Evolutionary conservation across 805 yeast species (phyloP).

Genomic region (Zygoascus biomembranicola): DNA sequence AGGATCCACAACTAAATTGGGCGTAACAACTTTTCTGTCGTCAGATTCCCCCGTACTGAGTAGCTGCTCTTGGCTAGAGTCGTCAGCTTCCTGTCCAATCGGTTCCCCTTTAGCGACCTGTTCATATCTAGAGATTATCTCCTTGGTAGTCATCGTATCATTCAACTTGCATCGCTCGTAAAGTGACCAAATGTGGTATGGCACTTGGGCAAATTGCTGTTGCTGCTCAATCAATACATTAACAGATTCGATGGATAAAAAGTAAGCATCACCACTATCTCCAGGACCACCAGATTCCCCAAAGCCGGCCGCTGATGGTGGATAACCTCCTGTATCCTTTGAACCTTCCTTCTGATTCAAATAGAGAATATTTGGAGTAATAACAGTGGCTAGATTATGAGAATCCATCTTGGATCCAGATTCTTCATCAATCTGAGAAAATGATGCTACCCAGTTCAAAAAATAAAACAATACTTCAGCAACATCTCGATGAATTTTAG

Average conservation of each 20-base stretch:
- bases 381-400: conserved; percentile 89
- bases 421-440: conserved; percentile 86
- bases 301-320: conserved; percentile 1
- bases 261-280: conserved; percentile 39
- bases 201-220: conserved; percentile 71
- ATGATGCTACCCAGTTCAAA: conserved; percentile 92
- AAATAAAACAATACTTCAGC: conserved; percentile 80
- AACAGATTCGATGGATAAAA: conserved; percentile 85
- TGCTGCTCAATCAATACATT: conserved; percentile 74
- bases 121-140: conserved; percentile 18
- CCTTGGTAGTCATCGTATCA: conserved; percentile 19
- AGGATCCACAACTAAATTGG: neutral
- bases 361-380: conserved; percentile 84
- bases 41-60: neutral
- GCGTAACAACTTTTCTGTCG: neutral
- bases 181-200: conserved; percentile 49
- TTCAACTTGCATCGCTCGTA: conserved; percentile 1
- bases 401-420: conserved; percentile 93
- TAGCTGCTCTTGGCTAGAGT: neutral
- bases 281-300: conserved; percentile 9
- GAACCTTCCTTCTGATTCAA: conserved; percentile 29
- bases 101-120: neutral
- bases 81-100: neutral
- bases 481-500: conserved; percentile 71
- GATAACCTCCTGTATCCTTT: neutral